Conservation (phyloP, 495 filamentous ascomycete species). For the Neurospora intermedia region DNA sequence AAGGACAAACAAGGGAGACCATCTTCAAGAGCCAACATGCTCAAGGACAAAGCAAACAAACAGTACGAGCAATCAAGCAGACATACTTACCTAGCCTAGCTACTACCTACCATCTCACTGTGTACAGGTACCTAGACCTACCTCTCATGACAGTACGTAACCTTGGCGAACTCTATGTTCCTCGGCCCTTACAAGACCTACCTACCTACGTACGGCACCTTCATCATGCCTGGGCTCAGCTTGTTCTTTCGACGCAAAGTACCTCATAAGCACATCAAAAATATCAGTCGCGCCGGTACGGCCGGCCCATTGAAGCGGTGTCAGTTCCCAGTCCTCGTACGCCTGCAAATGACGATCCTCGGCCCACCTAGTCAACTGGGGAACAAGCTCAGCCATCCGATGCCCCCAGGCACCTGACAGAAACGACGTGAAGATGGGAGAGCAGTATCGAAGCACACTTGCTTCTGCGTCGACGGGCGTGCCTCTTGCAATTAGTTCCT, state of each 20-base stretch:
- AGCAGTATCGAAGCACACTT: neutral
- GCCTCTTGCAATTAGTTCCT: conserved; percentile 3
- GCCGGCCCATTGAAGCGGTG: neutral
- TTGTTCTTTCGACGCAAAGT: neutral
- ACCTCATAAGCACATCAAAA: neutral
- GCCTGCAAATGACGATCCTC: neutral
- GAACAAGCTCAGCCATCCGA: neutral
- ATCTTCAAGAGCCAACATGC: too few species aligned
- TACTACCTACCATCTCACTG: neutral
- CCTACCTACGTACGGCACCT: neutral
- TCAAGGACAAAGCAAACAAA: neutral
- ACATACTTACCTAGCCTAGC: neutral
- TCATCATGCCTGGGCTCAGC: neutral
- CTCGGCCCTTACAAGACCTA: neutral
- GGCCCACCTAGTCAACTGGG: neutral
- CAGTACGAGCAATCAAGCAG: neutral
- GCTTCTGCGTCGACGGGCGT: neutral
- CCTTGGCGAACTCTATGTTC: neutral
- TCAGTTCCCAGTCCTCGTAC: neutral
- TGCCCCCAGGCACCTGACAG: neutral
- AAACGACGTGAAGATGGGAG: neutral
- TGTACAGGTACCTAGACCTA: neutral
- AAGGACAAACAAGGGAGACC: too few species aligned
- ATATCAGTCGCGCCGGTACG: neutral
- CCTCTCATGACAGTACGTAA: neutral